Evolutionary conservation across 1,284 basidiomycete genomes (phyloP), one percentile per base, ranked within the genome.

Genomic region (Exsudoporus floridanus): DNA sequence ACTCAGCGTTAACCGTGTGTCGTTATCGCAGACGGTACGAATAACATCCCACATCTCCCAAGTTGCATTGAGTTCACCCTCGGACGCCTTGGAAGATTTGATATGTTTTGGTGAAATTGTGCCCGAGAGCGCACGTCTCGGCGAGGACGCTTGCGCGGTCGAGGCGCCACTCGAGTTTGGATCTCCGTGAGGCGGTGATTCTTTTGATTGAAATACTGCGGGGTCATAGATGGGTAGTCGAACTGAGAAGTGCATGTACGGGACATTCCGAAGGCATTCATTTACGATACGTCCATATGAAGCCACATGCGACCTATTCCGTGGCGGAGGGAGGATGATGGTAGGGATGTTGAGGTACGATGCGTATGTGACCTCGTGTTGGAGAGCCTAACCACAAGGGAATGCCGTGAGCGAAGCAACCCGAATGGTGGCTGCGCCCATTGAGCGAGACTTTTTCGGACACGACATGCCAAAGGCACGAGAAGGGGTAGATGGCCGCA

Each of bases 21-120:
- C 88, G 70, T 95, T 96, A 47, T 86, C 86, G 71, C 96, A 98
- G 18, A 98, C 78, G 4, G 86, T 86, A 53, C 94, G 80, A 54
- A 99, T 91, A 42, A 87, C 81, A 70, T 98, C 95, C 97, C 97
- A 99, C 79, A 94, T 94, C 70, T 99, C 95, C 95, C 96, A 99
- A 1, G 90, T 92, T 6, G 84, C 85, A 64, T 89, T 88, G 21
- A 91, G 78, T 59, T 92, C 88, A 7, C 77, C 77, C 57, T 80
- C 81, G 46, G 76, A 71, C 14, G 67, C 71, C 33, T 66, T 67
- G 39, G 49, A 42, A 5, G 67, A 58, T 30, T 67, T 63, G 36
- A 61, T 54, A 21, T 64, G 58, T 25, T 53, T 62, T 44, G 54
- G 42, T 25, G 60, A 46, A 16, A 46, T 40, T 19, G 49, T 23